Evolutionary conservation across 768 basidiomycete species (phyloP).

Genomic region (Wakefieldia striispora): DNA sequence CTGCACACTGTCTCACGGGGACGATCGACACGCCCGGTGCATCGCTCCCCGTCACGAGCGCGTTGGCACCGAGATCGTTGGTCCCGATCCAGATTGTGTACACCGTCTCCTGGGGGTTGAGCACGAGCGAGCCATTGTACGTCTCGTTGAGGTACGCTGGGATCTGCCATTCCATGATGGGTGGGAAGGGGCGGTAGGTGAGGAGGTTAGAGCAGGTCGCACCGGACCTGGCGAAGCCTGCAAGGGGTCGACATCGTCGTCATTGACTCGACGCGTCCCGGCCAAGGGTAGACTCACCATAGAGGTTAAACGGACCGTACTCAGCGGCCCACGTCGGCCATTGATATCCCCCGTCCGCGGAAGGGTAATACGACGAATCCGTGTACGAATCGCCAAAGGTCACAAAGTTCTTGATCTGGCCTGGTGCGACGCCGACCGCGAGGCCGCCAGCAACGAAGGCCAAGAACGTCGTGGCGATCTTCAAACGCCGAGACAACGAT

Average conservation of each 20-base stretch:
- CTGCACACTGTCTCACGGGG: conserved; percentile 53
- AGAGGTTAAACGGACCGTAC: conserved; percentile 51
- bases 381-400: conserved; percentile 71
- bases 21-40: conserved; percentile 50
- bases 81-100: conserved; percentile 72
- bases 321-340: conserved; percentile 64
- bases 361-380: conserved; percentile 41
- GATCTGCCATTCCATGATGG: conserved; percentile 47
- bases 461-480: conserved; percentile 10
- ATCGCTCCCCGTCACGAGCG: conserved; percentile 52
- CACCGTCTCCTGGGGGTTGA: conserved; percentile 44
- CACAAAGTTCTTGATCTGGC: conserved; percentile 60
- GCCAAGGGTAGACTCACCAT: conserved; percentile 30
- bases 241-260: too few species aligned
- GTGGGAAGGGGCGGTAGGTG: conserved; percentile 56
- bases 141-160: conserved; percentile 48
- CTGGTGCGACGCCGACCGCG: conserved; percentile 29
- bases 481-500: background rate
- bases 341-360: conserved; percentile 42
- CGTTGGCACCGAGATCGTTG: conserved; percentile 57
- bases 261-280: too few species aligned
- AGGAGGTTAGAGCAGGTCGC: conserved; percentile 66
- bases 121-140: conserved; percentile 38
- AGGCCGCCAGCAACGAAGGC: conserved; percentile 7
- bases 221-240: conserved; percentile 52